Conservation (phyloP, 495 filamentous ascomycete genomes). For the Penicillium daleae region DNA sequence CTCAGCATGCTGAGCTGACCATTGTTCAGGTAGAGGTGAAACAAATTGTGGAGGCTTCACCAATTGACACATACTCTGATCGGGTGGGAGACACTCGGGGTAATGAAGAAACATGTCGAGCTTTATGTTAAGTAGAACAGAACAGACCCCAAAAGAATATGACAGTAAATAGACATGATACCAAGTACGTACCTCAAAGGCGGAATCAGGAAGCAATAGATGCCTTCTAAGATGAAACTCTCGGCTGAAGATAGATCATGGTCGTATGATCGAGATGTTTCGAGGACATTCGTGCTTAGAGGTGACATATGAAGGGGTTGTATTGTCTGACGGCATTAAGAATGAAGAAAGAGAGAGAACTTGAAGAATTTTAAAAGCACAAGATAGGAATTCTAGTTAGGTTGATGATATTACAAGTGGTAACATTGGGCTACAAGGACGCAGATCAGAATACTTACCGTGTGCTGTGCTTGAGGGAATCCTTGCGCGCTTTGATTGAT, state of each 20-base stretch:
- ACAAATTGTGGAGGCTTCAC: not conserved
- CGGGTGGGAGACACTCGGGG: not conserved
- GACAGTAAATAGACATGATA: not conserved
- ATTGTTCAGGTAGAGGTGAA: no score
- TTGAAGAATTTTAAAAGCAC: no score
- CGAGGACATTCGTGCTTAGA: not conserved
- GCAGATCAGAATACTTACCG: not conserved
- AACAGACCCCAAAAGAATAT: no score
- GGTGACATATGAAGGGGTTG: not conserved
- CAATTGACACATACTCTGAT: not conserved
- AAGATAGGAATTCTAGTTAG: no score
- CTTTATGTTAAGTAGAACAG: not conserved
- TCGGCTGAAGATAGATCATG: not conserved
- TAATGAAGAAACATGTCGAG: not conserved
- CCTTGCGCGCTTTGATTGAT: not conserved
- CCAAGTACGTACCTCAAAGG: not conserved
- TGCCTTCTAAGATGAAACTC: not conserved
- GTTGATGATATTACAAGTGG: not conserved
- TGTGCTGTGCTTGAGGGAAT: not conserved
- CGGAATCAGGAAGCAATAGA: not conserved
- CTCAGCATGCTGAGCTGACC: not conserved
- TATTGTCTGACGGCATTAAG: not conserved
- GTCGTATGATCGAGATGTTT: not conserved
- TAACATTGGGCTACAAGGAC: not conserved
- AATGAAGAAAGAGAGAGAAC: not conserved